These are phyloP conservation scores for Populus nigra DNA, from an alignment of 345 rosid genomes.

Conservation along the genomic window DNA sequence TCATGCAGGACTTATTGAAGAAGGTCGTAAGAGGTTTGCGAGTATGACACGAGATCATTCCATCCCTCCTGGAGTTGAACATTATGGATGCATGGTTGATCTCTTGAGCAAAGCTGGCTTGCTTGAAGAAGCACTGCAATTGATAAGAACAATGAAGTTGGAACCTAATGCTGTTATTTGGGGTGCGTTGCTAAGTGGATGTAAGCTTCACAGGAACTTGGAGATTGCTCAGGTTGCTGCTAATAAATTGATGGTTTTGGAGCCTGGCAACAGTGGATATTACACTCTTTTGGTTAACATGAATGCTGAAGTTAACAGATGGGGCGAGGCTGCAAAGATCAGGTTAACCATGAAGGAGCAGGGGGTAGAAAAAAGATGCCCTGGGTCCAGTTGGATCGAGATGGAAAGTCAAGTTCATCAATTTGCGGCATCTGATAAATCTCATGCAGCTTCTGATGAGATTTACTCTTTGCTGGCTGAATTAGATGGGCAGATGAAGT, in stretches of 20 bases:
- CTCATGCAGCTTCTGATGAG: slow-evolving; percentile 47
- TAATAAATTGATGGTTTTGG: slow-evolving; percentile 51
- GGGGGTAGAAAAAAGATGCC: slow-evolving; percentile 52
- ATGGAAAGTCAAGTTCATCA: slow-evolving; percentile 41
- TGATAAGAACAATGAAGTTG: slow-evolving; percentile 47
- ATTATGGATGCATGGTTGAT: slow-evolving; percentile 78
- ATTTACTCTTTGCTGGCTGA: slow-evolving; percentile 46
- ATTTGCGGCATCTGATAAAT: slow-evolving; percentile 63
- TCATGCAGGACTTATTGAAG: slow-evolving; percentile 79
- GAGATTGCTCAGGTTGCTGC: slow-evolving; percentile 58
- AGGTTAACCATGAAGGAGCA: slow-evolving; percentile 54
- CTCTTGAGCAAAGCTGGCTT: slow-evolving; percentile 69
- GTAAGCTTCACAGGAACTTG: slow-evolving; percentile 59
- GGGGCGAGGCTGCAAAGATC: slow-evolving; percentile 61
- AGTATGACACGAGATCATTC: slow-evolving; percentile 52
- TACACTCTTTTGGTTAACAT: slow-evolving; percentile 52
- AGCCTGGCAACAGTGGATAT: slow-evolving; percentile 62
- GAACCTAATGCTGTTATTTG: slow-evolving; percentile 70
- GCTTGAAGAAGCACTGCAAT: slow-evolving; percentile 56
- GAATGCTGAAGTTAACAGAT: slow-evolving; percentile 62
- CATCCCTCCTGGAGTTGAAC: slow-evolving; percentile 48
- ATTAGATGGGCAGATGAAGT: slow-evolving; percentile 52
- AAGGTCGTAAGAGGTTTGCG: slow-evolving; percentile 50
- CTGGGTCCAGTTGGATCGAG: slow-evolving; percentile 76
- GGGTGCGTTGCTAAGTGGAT: slow-evolving; percentile 71